These are phyloP conservation scores for Conticribra weissflogii DNA, from an alignment of 108 stramenopile species.

Conservation along the genomic window DNA sequence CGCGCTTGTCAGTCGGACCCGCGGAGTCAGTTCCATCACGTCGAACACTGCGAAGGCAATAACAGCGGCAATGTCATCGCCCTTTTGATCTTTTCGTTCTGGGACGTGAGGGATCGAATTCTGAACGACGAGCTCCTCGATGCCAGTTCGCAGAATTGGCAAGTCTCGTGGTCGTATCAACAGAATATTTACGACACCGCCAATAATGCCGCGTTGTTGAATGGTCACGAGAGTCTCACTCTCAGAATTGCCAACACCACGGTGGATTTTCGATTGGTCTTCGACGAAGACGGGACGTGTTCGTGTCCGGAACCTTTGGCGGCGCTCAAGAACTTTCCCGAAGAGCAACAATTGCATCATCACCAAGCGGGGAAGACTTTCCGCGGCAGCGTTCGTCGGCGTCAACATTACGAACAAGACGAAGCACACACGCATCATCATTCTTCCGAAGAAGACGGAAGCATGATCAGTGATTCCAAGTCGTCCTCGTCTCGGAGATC, in stretches of 20 bases:
- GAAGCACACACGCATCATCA: no score
- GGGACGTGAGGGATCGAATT: conserved; percentile 20
- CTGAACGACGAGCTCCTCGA: conserved; percentile 6
- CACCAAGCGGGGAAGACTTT: background rate
- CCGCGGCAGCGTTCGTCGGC: no score
- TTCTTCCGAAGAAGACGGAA: no score
- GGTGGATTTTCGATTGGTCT: conserved; percentile 15
- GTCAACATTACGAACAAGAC: no score
- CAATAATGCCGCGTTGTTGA: background rate
- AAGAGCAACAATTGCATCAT: conserved; percentile 1
- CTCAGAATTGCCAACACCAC: conserved; percentile 12
- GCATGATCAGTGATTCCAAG: background rate
- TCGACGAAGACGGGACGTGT: conserved; percentile 23
- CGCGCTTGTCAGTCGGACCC: background rate
- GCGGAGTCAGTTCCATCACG: background rate
- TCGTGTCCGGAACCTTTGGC: conserved; percentile 24
- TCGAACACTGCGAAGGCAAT: background rate
- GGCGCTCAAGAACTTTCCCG: conserved; percentile 4
- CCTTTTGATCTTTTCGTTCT: conserved; percentile 23
- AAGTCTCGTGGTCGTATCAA: conserved; percentile 3
- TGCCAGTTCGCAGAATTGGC: conserved; percentile 5
- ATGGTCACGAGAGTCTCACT: conserved; percentile 6
- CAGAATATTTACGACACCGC: background rate
- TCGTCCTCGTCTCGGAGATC: conserved; percentile 5
- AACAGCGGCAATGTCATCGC: conserved; percentile 5